Evolutionary conservation across 768 basidiomycete species (phyloP).

Genomic region (Pleurotus ostreatus): DNA sequence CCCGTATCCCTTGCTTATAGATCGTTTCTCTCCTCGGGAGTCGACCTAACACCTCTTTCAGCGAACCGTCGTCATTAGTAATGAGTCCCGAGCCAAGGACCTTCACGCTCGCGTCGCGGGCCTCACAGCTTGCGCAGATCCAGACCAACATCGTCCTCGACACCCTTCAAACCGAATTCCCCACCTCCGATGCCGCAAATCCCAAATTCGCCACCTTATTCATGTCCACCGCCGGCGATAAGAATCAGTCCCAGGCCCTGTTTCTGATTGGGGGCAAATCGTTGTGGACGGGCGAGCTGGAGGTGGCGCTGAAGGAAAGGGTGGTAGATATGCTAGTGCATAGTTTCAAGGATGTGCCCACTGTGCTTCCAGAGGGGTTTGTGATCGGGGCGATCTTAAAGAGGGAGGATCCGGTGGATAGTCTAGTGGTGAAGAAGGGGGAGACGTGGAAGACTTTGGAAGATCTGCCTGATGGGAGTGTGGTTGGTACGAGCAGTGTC

Average conservation of each 20-base stretch:
- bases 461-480: conserved; percentile 82
- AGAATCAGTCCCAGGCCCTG: conserved; percentile 82
- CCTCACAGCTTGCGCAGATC: conserved; percentile 83
- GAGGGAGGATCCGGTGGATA: conserved; percentile 87
- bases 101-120: conserved; percentile 79
- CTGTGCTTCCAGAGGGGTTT: conserved; percentile 79
- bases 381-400: conserved; percentile 81
- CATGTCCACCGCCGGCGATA: conserved; percentile 75
- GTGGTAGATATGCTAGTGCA: conserved; percentile 92
- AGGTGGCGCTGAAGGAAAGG: conserved; percentile 69
- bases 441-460: conserved; percentile 62
- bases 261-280: conserved; percentile 90
- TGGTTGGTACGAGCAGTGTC: conserved; percentile 95
- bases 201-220: conserved; percentile 42
- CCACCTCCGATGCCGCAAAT: conserved; percentile 28
- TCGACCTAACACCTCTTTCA: neutral
- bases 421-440: conserved; percentile 80
- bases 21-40: too few species aligned
- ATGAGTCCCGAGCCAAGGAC: conserved; percentile 30
- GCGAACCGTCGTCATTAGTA: neutral
- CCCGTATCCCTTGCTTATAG: neutral
- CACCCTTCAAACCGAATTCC: conserved; percentile 54
- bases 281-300: conserved; percentile 96
- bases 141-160: conserved; percentile 82
- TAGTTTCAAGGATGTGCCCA: conserved; percentile 91